A percentile compares a stretch with the other conserved stretches of the same genome.
Evolutionary conservation across 2,329 filamentous ascomycete genomes (phyloP).

Genomic region (Fusarium annulatum): DNA sequence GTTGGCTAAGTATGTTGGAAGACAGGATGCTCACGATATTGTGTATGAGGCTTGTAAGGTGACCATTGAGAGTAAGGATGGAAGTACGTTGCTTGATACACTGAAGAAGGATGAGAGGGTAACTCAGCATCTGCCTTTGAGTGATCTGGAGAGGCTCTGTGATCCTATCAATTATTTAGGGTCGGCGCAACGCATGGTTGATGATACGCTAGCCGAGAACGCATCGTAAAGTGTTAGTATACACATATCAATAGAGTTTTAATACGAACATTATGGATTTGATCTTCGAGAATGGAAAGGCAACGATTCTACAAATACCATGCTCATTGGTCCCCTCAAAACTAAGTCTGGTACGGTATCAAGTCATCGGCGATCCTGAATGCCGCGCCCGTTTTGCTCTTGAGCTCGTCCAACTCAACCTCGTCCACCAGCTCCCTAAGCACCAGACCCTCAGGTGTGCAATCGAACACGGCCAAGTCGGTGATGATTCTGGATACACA

Average conservation of each 20-base stretch:
- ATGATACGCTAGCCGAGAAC: neutral
- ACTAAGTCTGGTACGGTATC: neutral
- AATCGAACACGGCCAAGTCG: constrained; percentile 60
- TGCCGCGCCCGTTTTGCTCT: neutral
- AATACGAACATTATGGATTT: neutral
- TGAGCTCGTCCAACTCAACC: neutral
- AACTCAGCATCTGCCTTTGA: accelerated
- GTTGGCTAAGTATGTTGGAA: constrained; percentile 62
- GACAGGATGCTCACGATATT: constrained; percentile 65
- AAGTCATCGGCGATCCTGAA: neutral
- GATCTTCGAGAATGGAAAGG: too few species aligned
- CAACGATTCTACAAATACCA: too few species aligned
- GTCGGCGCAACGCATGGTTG: neutral
- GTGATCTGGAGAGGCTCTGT: neutral
- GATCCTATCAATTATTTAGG: constrained; percentile 21
- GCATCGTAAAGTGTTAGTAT: accelerated
- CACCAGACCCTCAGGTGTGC: neutral
- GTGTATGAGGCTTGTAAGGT: constrained; percentile 63
- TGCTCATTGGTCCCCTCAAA: accelerated
- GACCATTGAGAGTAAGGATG: constrained; percentile 16
- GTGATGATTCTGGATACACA: constrained; percentile 93
- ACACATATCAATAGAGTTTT: neutral
- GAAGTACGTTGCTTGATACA: neutral
- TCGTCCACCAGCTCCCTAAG: neutral
- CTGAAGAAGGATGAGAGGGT: neutral